A percentile compares a stretch with the other conserved stretches of the same genome.
Evolutionary conservation across 148 eudicot genomes (phyloP).

Genomic region (Camellia lanceoleosa): DNA sequence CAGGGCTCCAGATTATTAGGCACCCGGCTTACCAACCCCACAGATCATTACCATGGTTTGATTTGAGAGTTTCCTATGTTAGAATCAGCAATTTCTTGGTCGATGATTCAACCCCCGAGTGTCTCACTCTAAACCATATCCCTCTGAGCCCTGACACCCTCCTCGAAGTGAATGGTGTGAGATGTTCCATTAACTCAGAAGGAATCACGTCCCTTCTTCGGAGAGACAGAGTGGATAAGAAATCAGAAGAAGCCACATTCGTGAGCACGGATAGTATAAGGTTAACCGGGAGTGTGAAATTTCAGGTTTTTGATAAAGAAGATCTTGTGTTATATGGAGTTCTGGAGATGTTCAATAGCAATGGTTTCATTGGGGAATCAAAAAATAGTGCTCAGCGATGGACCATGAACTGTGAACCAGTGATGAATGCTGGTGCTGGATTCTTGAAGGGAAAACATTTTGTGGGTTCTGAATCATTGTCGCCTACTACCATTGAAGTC

Average conservation of each 20-base stretch:
- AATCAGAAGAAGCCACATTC: constrained; percentile 54
- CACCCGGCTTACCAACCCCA: constrained; percentile 36
- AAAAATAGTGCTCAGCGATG: constrained; percentile 30
- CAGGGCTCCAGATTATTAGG: constrained; percentile 43
- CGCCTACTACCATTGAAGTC: constrained; percentile 52
- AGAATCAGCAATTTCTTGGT: constrained; percentile 57
- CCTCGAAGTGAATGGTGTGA: constrained; percentile 52
- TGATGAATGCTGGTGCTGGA: constrained; percentile 31
- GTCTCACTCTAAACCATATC: constrained; percentile 46
- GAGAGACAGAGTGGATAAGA: constrained; percentile 52
- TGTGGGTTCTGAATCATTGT: constrained; percentile 29
- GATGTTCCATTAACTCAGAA: constrained; percentile 42
- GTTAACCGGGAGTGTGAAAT: constrained; percentile 60
- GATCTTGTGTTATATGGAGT: constrained; percentile 56
- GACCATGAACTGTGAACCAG: constrained; percentile 59
- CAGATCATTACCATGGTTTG: constrained; percentile 50
- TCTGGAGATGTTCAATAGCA: constrained; percentile 43
- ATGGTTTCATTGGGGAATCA: constrained; percentile 36
- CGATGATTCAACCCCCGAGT: constrained; percentile 52
- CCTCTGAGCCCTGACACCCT: constrained; percentile 52
- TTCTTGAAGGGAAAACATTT: constrained; percentile 57
- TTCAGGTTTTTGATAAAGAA: constrained; percentile 55
- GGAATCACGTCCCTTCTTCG: constrained; percentile 39
- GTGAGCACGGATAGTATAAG: constrained; percentile 56
- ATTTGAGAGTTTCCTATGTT: constrained; percentile 64